Base-by-base conservation (phyloP, 768 basidiomycete species). In the Hebeloma cylindrosporum region DNA sequence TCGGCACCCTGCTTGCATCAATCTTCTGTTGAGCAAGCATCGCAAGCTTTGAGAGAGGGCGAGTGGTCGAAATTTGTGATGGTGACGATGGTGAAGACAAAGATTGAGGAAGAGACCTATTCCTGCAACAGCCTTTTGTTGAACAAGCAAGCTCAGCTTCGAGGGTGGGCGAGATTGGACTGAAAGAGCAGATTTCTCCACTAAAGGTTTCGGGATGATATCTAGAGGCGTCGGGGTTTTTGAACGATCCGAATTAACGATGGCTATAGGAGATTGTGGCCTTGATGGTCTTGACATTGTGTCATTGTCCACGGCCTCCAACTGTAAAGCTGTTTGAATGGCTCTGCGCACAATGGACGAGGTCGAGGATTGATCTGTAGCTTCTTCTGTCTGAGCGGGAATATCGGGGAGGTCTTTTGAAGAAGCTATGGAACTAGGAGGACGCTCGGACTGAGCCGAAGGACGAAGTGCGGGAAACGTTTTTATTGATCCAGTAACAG, bases 391-490 rank as follows among this genome's bases (percentile, higher is more conserved):
- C 22, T 43, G 41, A 40, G 32, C 40, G 45, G 54, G 63, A 48
- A 48, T 51, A 35, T 45, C 57, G 41, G 40, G 68, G 51, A 58
- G 62, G 47, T 50, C 51, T 57, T 44, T 61, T 7, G 61, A 60
- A 1, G 71, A 64, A 1, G 53, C 59, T 25, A 61, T 51, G n/a
- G 71, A 66, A 50, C 65, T 72, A 13, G 66, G 60, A 8, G 69
- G 64, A 23, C 60, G 57, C 17, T 68, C 57, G 11, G 86, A 88
- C 37, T 77, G 72, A 2, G 79, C 60, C 20, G 82, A 74, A n/a
- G 86, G 88, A 13, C 87, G 81, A 48, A 88, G 70, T 13, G 59
- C 73, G 17, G 86, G 83, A 57, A 83, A 89, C 1, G 88, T 88
- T 54, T 81, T 77, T n/a, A 85, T 71, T 18, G 85, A 82, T 3